These are phyloP conservation scores for Parvularia atlantis DNA, from an alignment of 78 protist species.

Conservation along the genomic window DNA sequence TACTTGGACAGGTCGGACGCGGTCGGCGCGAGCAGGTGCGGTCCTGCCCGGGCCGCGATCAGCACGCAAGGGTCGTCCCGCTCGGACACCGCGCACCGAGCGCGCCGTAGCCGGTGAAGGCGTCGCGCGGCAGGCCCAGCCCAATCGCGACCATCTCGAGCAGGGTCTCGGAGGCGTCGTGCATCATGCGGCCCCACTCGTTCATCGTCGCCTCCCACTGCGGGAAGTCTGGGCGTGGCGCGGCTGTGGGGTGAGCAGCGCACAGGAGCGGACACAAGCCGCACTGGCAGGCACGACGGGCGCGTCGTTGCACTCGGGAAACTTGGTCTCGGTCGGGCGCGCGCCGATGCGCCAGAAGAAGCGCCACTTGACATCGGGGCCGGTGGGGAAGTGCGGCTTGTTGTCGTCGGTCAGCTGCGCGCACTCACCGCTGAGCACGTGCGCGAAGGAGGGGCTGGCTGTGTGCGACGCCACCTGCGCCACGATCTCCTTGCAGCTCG, in stretches of 20 bases:
- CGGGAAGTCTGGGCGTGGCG: neutral
- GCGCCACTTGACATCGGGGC: constrained; percentile 83
- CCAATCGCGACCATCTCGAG: constrained; percentile 42
- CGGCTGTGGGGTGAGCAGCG: neutral
- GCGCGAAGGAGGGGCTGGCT: too few species aligned
- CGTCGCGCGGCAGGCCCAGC: constrained; percentile 31
- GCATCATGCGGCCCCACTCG: constrained; percentile 39
- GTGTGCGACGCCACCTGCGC: neutral
- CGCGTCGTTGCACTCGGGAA: constrained; percentile 49
- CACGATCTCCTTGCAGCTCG: neutral
- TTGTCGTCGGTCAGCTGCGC: constrained; percentile 2
- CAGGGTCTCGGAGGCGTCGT: constrained; percentile 23
- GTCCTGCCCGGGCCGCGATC: constrained; percentile 29
- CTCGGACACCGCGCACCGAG: constrained; percentile 31
- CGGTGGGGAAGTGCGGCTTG: constrained; percentile 3
- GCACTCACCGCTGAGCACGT: too few species aligned
- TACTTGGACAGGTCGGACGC: constrained; percentile 65
- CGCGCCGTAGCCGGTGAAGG: too few species aligned
- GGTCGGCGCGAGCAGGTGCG: constrained; percentile 85
- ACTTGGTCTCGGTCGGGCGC: constrained; percentile 51
- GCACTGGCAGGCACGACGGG: constrained; percentile 52
- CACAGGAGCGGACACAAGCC: neutral
- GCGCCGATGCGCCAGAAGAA: constrained; percentile 80
- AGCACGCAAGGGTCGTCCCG: neutral
- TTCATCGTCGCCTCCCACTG: constrained; percentile 27